phyloP scores from a whole-genome alignment of 2,329 filamentous ascomycete genomes.

The Colletotrichum sublineola region DNA sequence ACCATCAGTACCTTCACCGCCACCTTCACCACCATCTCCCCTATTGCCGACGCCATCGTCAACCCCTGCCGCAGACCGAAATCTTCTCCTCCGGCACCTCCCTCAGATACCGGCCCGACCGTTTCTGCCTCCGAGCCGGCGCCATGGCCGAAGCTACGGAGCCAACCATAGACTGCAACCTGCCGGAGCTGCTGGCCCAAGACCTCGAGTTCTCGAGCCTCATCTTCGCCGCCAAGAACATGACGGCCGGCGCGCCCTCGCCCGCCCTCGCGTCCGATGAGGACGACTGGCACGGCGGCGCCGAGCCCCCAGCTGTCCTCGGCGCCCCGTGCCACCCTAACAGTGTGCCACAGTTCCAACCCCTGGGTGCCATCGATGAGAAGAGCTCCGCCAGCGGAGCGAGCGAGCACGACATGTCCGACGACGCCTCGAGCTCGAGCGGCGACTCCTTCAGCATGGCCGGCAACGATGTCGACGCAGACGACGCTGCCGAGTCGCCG shows the following conservation, averaged over 20 bases:
- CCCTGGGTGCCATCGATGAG: constrained; percentile 38
- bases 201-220: constrained; percentile 64
- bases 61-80: constrained; percentile 2
- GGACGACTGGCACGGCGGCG: constrained; percentile 35
- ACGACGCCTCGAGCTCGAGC: constrained; percentile 48
- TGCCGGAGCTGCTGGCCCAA: constrained; percentile 68
- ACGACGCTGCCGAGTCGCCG: constrained; percentile 34
- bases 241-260: constrained; percentile 65
- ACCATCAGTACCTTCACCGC: neutral
- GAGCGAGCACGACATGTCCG: constrained; percentile 43
- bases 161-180: constrained; percentile 57
- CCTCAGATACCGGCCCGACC: constrained; percentile 11
- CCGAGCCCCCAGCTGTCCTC: constrained; percentile 27
- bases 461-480: constrained; percentile 47
- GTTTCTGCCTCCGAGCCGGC: constrained; percentile 38
- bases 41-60: neutral
- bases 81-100: constrained; percentile 11
- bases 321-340: constrained; percentile 33
- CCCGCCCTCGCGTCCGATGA: constrained; percentile 51
- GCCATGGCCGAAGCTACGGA: constrained; percentile 43
- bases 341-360: constrained; percentile 36
- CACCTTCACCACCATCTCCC: neutral
- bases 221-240: constrained; percentile 63
- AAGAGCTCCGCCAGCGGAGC: constrained; percentile 35
- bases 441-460: constrained; percentile 55